phyloP scores from a whole-genome alignment of 371 early-diverging fungal genomes.

The Saksenaea vasiformis region DNA sequence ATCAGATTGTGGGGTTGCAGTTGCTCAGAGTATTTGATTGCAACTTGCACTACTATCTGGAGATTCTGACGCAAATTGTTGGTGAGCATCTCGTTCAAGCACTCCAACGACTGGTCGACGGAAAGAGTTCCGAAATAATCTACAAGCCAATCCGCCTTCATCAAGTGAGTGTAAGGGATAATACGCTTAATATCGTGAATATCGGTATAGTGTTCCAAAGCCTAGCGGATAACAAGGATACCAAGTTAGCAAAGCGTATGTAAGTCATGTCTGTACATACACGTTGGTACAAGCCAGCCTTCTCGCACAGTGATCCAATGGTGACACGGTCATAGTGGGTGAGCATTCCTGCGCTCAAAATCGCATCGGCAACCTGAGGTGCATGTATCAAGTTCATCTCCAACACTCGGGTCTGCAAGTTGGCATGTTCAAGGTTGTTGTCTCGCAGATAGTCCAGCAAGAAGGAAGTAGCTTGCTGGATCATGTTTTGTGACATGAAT shows the following conservation, averaged over 20 bases:
- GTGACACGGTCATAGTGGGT: constrained; percentile 91
- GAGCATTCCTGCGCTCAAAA: constrained; percentile 93
- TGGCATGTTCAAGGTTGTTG: constrained; percentile 89
- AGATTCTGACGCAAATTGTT: constrained; percentile 92
- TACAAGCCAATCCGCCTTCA: constrained; percentile 89
- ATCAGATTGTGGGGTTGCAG: constrained; percentile 89
- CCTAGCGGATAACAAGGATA: constrained; percentile 35
- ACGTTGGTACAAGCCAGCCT: constrained; percentile 94
- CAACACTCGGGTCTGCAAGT: constrained; percentile 92
- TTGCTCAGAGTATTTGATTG: constrained; percentile 95
- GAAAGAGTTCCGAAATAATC: constrained; percentile 93
- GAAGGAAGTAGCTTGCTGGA: constrained; percentile 96
- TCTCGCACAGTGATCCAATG: constrained; percentile 94
- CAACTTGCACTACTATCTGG: constrained; percentile 92
- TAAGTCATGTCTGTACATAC: constrained; percentile 30
- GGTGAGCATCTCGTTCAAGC: constrained; percentile 86
- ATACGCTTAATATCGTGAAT: constrained; percentile 95
- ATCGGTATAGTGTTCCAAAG: constrained; percentile 96
- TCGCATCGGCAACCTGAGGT: constrained; percentile 98
- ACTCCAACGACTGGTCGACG: constrained; percentile 92
- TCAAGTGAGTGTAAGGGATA: constrained; percentile 84
- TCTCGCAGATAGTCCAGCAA: constrained; percentile 93
- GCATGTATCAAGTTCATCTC: constrained; percentile 97
- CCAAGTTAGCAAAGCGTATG: background rate
- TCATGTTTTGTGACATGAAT: constrained; percentile 87